Evolutionary conservation across 805 yeast species (phyloP), one percentile per base, ranked within the genome.

Genomic region (Saccharomycopsis selenospora): DNA sequence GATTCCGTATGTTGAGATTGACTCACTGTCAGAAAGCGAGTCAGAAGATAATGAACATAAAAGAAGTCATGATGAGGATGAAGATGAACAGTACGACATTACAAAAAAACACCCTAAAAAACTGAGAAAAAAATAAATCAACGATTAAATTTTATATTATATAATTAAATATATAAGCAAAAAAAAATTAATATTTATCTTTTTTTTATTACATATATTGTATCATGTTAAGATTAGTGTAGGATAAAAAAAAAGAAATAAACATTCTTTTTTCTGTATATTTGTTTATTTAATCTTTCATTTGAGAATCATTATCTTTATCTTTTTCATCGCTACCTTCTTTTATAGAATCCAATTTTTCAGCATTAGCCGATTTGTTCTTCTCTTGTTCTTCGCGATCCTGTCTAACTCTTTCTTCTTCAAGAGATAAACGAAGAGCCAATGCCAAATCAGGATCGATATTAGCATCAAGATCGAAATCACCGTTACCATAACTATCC

Each of bases 391-490:
- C 54, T 43, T 57, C 81, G 61, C 90, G 76, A 56, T 86, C 95
- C 62, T 88, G 96, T 69, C 98, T 80, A 45, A 86, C 82, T 59
- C 83, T 85, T 63, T 91, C 98, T 62, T 93, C 99, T 62, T 93
- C 98, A 60, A 93, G 72, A 0, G 98, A 91, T 65, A 93, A 72
- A 62, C 98, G 80, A 60, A 93, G 76, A 1, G 98, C 99, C 72
- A 93, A 73, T 0, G 98, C 99, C 62, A 93, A 77, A 66, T 93
- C 99, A 27, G 98, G 98, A 60, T 93, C 99, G 80, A 88, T 73
- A 18, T 51, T 51, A 27, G 54, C 59, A 11, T 66, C 67, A 29
- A 59, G 59, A 24, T 46, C 49, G 20, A 42, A 54, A n/a, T 66
- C 75, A 24, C 66, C 75, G 23, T 66, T 71, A 44, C 69, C 75